Evolutionary conservation across 2,329 filamentous ascomycete genomes (phyloP).

Genomic region (Fusarium bulbicola): DNA sequence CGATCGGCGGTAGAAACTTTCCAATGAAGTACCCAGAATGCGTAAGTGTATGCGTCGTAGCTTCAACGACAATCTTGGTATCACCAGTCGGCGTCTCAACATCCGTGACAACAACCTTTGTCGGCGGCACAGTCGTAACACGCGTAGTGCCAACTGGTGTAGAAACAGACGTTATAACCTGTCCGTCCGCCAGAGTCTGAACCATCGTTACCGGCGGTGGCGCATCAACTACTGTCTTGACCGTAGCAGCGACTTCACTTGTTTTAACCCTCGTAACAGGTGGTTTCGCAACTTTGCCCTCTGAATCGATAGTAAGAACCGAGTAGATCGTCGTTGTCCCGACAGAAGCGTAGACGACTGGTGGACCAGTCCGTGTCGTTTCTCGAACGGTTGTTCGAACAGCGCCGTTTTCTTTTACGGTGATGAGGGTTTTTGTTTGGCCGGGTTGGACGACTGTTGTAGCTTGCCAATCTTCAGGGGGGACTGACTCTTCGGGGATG

Average conservation of each 20-base stretch:
- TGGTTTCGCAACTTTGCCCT: slow-evolving; percentile 5
- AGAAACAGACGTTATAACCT: slow-evolving; percentile 17
- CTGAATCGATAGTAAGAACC: slow-evolving; percentile 17
- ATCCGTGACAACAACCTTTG: slow-evolving; percentile 25
- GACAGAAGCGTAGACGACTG: slow-evolving; percentile 18
- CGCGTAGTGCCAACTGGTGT: slow-evolving; percentile 16
- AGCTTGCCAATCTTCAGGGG: not conserved
- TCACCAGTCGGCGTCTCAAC: slow-evolving; percentile 15
- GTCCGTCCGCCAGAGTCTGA: slow-evolving; percentile 21
- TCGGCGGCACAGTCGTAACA: slow-evolving; percentile 26
- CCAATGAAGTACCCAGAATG: slow-evolving; percentile 49
- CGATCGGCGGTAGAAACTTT: slow-evolving; percentile 53
- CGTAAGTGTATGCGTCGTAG: slow-evolving; percentile 28
- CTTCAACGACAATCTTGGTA: slow-evolving; percentile 18
- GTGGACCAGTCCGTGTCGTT: slow-evolving; percentile 18
- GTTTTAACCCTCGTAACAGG: slow-evolving; percentile 23
- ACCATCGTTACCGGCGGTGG: slow-evolving; percentile 11
- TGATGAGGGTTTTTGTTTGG: slow-evolving; percentile 4
- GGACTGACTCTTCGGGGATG: not conserved
- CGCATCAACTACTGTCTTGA: slow-evolving; percentile 27
- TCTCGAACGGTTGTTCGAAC: slow-evolving; percentile 7
- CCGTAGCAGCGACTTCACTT: slow-evolving; percentile 17
- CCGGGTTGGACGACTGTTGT: slow-evolving; percentile 5
- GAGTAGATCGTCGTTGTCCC: slow-evolving; percentile 32
- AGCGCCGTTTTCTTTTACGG: not conserved